These are phyloP conservation scores for Bisporella sp. DNA, from an alignment of 2,329 filamentous ascomycete genomes.

Conservation along the genomic window DNA sequence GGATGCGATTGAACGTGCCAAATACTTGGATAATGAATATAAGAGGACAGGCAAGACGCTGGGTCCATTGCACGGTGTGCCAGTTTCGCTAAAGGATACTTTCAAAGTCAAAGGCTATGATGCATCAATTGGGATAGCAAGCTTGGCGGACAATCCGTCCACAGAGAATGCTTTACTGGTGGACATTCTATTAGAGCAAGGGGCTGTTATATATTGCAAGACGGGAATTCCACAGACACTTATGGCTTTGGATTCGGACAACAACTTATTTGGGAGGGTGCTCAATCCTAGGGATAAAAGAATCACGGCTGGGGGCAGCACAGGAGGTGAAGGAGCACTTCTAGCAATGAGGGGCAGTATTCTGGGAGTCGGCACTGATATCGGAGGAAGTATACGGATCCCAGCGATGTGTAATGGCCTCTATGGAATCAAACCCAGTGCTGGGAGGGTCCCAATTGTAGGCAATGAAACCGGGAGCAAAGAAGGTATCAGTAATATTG, in stretches of 20 bases:
- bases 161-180: conserved; percentile 49
- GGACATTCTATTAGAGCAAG: conserved; percentile 48
- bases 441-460: conserved; percentile 34
- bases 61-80: conserved; percentile 57
- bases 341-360: conserved; percentile 47
- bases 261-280: conserved; percentile 54
- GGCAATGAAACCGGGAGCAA: conserved; percentile 39
- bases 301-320: conserved; percentile 54
- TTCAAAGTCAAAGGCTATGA: conserved; percentile 48
- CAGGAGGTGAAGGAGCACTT: conserved; percentile 56
- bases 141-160: conserved; percentile 45
- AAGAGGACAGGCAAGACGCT: conserved; percentile 33
- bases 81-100: conserved; percentile 52
- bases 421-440: conserved; percentile 43
- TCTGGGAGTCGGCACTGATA: conserved; percentile 57
- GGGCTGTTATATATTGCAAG: conserved; percentile 63
- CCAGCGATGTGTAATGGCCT: conserved; percentile 43
- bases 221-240: conserved; percentile 60
- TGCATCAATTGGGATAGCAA: conserved; percentile 48
- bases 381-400: conserved; percentile 40
- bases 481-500: conserved; percentile 43
- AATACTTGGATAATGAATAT: conserved; percentile 37
- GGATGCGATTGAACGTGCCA: conserved; percentile 37
- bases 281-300: conserved; percentile 54
- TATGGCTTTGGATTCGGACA: conserved; percentile 48